Base-by-base conservation (phyloP, 1,139 yeast genomes). In the Diutina scorzettiae region DNA sequence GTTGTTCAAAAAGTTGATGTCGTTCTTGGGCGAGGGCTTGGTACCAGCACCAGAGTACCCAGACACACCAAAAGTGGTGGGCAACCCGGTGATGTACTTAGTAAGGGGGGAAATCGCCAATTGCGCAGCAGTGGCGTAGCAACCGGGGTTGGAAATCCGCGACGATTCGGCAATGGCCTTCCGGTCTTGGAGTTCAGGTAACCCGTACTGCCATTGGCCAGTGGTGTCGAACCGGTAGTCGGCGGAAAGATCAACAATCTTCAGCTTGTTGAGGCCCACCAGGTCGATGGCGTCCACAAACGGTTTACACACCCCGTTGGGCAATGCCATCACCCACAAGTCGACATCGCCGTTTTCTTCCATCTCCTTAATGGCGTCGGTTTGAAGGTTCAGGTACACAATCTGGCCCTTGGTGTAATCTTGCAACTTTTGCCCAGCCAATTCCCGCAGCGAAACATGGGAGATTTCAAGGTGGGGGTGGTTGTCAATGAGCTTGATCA, bases 31-130 rank as follows among this genome's bases (percentile, higher is more conserved):
- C 6, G 96, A 84, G 45, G 98, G 98, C 64, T 93, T 91, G 43
- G 99, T 89, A 49, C 98, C 98, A 16, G 98, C 98, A 46, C 99
- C 99, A 18, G 98, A 89, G 62, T 91, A 91, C 40, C 99, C 99
- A 41, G 96, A 85, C 32, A 91, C 93, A 57, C 98, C 98, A 59
- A 91, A 91, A 18, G 91, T 70, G 4, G 86, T 69, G 42, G 99
- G 97, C 30, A 73, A 69, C 24, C 93, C 91, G 18, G 64, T 61
- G 37, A 77, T 63, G 56, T 72, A 75, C 31, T 79, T 76, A 25
- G 66, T 60, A 53, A 93, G 68, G 28, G 98, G 99, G 36, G 93
- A 80, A 57, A 93, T 81, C 8, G 96, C 93, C 41, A 86, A 65
- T 67, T 93, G 97, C 5, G 97, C 94, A 43, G 94, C 97, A 42